Base-by-base conservation (phyloP, 2,329 filamentous ascomycete genomes). In the Teratosphaeriaceae sp. region DNA sequence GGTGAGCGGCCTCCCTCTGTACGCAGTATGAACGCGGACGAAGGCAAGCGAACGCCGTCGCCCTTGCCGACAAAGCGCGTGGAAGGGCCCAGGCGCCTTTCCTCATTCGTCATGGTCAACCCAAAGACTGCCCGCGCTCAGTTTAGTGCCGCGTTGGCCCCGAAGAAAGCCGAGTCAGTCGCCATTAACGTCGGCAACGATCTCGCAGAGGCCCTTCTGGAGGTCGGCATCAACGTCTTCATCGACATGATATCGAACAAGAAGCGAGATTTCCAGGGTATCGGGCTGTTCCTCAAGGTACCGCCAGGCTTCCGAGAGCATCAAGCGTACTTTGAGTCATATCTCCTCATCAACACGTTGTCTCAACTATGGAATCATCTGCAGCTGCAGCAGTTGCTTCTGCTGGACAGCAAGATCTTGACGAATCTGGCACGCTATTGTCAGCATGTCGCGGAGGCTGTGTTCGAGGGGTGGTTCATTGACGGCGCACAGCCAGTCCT, bases 381-480 rank as follows among this genome's bases (percentile, higher is more conserved):
- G 7, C 79, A 86, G 47, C 66, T 83, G 2, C 78, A 89, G 50
- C 80, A 85, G 55, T 80, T 82, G 43, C 68, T 83, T 0, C 72
- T 97, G 1, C 78, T 79, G 43, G 89, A 97, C 59, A 86, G 92
- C 1, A 81, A 84, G 47, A 78, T 94, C 1, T 70, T 98, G 38
- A 90, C 84, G 3, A 98, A 98, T 53, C 73, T 98, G 58, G 82
- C 85, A 1, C 79, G 88, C 11, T 84, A 96, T 49, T 80, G 82
- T 23, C 71, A 78, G 2, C 87, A 97, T 58, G 77, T 97, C 61
- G 79, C 84, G 0, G 92, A 98, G 62, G 86, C 88, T 5, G 83
- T 95, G 11, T 96, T 92, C 52, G 92, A 97, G 65, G 92, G 92
- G 13, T 96, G 89, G 87, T 97, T 97, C 58, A 78, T 96, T 49